Conservation (phyloP, 148 eudicot genomes). For the Cornus controversa region DNA sequence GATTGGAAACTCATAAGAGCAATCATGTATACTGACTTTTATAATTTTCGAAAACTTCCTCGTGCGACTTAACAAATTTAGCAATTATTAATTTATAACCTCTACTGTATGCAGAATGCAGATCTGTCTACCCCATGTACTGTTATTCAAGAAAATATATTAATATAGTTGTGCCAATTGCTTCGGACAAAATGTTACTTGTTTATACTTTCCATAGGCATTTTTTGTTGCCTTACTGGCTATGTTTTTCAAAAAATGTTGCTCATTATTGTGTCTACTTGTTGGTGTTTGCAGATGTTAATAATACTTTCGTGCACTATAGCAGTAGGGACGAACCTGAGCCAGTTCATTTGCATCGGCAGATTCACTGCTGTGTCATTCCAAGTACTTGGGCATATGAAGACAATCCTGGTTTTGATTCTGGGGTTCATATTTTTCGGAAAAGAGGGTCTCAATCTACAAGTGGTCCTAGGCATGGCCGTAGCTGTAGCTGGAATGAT, state of each 20-base stretch:
- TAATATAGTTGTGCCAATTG: too few species aligned
- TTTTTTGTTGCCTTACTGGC: too few species aligned
- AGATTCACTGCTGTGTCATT: conserved; percentile 81
- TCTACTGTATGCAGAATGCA: too few species aligned
- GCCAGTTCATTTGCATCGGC: conserved; percentile 83
- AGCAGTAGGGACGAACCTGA: conserved; percentile 75
- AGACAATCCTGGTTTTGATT: conserved; percentile 70
- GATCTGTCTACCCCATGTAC: too few species aligned
- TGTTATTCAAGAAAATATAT: too few species aligned
- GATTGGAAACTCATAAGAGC: background rate
- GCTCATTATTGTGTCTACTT: background rate
- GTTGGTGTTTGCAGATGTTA: conserved; percentile 40
- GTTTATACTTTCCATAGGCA: too few species aligned
- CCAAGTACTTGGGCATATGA: conserved; percentile 88
- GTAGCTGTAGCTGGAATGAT: conserved; percentile 71
- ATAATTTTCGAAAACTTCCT: too few species aligned
- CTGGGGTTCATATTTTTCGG: conserved; percentile 74
- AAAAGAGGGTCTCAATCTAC: conserved; percentile 67
- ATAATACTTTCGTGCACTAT: conserved; percentile 64
- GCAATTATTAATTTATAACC: too few species aligned
- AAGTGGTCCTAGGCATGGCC: conserved; percentile 70
- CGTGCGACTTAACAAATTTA: too few species aligned
- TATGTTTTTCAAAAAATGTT: background rate
- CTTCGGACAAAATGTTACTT: too few species aligned
- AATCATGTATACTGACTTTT: too few species aligned